Evolutionary conservation across 192 early-diverging fungal species (phyloP), one percentile per base, ranked within the genome.

Genomic region (Backusella liffmaniae): DNA sequence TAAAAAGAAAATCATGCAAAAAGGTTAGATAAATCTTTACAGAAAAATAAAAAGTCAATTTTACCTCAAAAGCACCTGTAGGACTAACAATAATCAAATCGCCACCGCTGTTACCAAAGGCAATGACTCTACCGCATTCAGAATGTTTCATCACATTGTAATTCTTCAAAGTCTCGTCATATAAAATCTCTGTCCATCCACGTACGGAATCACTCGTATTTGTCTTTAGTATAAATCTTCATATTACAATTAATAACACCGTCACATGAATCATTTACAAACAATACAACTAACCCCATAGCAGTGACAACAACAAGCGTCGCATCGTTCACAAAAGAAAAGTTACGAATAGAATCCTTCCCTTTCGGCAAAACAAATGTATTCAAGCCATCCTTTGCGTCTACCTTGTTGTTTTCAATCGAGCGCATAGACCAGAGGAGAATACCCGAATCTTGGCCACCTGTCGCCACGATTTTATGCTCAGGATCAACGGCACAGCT

Each of bases 371-470:
- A 41, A 12, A 42, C 23, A 74, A 87, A 82, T 7, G 51, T 65
- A 3, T 67, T 68, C 37, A 87, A 77, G 42, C 76, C 76, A 12
- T 79, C 74, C 35, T 84, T 79, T 18, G 76, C 77, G 87, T 88
- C 87, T 39, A 89, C 85, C 37, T 86, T 84, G 36, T 89, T 87
- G 21, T 82, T 71, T 56, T 80, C 81, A 13, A 90, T 83, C 5
- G 84, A 79, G n/a, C 71, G 75, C 32, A 93, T 71, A 9, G 88
- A 84, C 92, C 94, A 96, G 1, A 94, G 76, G 12, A 91, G 86
- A 51, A 97, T 85, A 4, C 92, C 94, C 1, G 92, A 89, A 79
- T 97, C 95, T 34, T 90, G 90, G 0, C 94, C 95, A 23, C 95
- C 95, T 5, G 92, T 91, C 5, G 89, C 93, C 18, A 92, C 86